Base-by-base conservation (phyloP, 2,329 filamentous ascomycete genomes). In the Sclerotiophoma versabilis region DNA sequence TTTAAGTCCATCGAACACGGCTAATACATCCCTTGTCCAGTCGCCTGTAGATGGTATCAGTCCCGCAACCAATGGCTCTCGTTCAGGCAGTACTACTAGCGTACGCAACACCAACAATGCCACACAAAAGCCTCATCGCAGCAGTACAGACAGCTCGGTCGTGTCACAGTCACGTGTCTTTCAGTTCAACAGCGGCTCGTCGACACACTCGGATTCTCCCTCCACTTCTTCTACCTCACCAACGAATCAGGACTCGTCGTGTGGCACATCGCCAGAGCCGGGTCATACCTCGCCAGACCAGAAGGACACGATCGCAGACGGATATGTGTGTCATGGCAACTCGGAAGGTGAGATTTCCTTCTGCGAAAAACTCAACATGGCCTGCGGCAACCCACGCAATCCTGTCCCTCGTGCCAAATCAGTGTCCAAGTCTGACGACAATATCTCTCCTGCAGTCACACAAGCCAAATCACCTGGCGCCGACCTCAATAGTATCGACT, bases 241-340 rank as follows among this genome's bases (percentile, higher is more conserved):
- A 30, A 80, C 75, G 47, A 78, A 76, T 15, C 73, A 77, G 56
- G 81, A 80, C 38, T 84, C 83, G 1, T 83, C 86, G 11, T 92
- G 89, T 67, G 89, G 88, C 22, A 93, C 90, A 0, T 93, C 90
- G 2, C 90, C 90, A 1, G 90, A 93, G 72, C 87, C 90, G 1
- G 86, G 82, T 41, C 88, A 86, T 26, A 88, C 90, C 64, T 93
- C 89, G 14, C 90, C 87, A 2, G 88, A 85, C 1, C 90, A 89
- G 67, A 85, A 88, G 68, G 88, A 90, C 70, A 66, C 68, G 20
- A 70, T 71, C 32, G 58, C 65, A 43, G 70, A 76, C 59, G 74
- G 74, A 46, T 75, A 75, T 69, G 66, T 75, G 79, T 87, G 55
- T 76, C 83, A 58, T 48, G 72, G 73, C 44, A 76, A 79, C 59